phyloP scores from a whole-genome alignment of 495 filamentous ascomycete species.

The Penicillium longicatenatum region DNA sequence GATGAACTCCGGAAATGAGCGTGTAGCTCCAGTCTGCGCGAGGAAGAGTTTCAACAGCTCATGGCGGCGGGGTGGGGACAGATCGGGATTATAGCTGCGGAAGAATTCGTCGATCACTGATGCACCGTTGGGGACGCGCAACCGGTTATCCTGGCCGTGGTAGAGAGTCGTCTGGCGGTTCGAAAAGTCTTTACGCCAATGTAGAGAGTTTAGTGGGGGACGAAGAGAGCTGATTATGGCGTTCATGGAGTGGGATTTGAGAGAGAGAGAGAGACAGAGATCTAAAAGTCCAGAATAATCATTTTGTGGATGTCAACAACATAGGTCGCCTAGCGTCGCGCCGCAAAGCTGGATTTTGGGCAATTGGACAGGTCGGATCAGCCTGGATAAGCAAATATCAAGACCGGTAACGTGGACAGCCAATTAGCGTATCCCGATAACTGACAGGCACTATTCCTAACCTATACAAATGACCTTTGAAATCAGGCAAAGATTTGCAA shows the following conservation, averaged over 20 bases:
- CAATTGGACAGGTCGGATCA: too few species aligned
- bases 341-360: too few species aligned
- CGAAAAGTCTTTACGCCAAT: constrained; percentile 16
- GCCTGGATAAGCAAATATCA: too few species aligned
- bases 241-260: background rate
- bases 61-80: constrained; percentile 17
- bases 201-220: constrained; percentile 5
- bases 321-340: background rate
- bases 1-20: constrained; percentile 11
- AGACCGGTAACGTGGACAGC: too few species aligned
- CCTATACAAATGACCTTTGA: too few species aligned
- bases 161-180: constrained; percentile 18
- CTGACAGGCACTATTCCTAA: too few species aligned
- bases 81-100: constrained; percentile 10
- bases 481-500: too few species aligned
- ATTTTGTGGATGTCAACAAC: background rate
- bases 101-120: constrained; percentile 22
- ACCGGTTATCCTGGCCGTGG: constrained; percentile 16
- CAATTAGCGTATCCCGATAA: too few species aligned
- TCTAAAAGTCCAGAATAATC: background rate
- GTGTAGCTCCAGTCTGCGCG: constrained; percentile 11
- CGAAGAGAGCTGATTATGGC: background rate
- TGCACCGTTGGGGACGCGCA: constrained; percentile 7
- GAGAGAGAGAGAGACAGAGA: background rate
- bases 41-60: constrained; percentile 17